phyloP scores from a whole-genome alignment of 768 basidiomycete species.

The Lactifluus hygrophoroides region DNA sequence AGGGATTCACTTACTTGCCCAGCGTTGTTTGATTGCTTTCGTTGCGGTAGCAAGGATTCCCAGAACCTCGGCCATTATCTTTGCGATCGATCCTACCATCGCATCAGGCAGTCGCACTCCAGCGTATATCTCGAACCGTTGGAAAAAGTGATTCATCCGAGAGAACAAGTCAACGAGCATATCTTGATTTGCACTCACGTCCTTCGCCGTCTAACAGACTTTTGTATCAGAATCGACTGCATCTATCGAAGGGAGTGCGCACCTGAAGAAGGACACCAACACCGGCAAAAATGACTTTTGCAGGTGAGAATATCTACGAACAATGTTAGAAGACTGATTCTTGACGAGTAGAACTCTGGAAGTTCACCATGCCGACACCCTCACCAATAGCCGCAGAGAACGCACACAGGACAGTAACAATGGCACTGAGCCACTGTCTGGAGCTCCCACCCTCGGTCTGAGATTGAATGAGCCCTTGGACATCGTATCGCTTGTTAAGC shows the following conservation, averaged over 20 bases:
- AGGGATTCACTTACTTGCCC: background rate
- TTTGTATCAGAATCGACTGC: background rate
- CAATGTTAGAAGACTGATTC: background rate
- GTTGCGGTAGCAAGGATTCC: slow-evolving; percentile 1
- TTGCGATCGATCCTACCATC: background rate
- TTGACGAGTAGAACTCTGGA: background rate
- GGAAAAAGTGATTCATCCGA: background rate
- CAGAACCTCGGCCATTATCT: slow-evolving; percentile 1
- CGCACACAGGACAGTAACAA: background rate
- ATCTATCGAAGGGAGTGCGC: background rate
- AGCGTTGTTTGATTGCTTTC: background rate
- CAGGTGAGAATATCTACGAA: background rate
- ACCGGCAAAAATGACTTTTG: slow-evolving; percentile 1
- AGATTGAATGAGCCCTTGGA: background rate
- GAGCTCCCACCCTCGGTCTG: background rate
- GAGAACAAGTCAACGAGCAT: background rate
- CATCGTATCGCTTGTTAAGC: background rate
- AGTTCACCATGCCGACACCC: background rate
- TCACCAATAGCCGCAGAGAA: background rate
- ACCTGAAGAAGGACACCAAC: background rate
- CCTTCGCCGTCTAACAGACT: background rate
- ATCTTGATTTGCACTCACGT: background rate
- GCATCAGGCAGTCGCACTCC: background rate
- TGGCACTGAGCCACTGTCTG: background rate
- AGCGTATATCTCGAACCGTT: background rate